These are phyloP conservation scores for Acer saccharum DNA, from an alignment of 345 rosid species.

Conservation along the genomic window DNA sequence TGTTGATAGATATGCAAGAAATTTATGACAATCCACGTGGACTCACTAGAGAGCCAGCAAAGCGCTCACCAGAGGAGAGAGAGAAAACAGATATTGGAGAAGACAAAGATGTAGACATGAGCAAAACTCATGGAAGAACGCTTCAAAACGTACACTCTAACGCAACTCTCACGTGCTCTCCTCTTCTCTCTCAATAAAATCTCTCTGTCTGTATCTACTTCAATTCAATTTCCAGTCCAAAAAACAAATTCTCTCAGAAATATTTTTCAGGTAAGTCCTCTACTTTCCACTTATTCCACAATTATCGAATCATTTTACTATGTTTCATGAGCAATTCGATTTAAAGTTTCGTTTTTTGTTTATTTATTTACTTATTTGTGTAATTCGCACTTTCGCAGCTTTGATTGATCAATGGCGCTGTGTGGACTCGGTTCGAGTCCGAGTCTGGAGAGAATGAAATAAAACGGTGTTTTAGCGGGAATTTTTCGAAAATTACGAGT, in stretches of 20 bases:
- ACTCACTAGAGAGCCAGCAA: too few relatives aligned
- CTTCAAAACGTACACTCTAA: constrained; percentile 48
- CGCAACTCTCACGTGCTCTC: constrained; percentile 67
- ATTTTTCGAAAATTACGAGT: constrained; percentile 31
- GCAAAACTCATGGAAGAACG: constrained; percentile 57
- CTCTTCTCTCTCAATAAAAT: too few relatives aligned
- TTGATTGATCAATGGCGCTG: constrained; percentile 51
- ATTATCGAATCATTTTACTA: background rate
- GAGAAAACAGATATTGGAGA: background rate
- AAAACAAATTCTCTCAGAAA: background rate
- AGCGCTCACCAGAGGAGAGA: background rate
- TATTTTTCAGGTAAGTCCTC: background rate
- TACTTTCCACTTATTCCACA: background rate
- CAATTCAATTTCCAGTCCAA: too few relatives aligned
- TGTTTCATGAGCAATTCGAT: too few relatives aligned
- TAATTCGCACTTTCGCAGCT: constrained; percentile 16
- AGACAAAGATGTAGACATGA: constrained; percentile 50
- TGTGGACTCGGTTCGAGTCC: constrained; percentile 44
- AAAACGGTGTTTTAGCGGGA: constrained; percentile 31
- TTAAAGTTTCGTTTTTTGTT: background rate
- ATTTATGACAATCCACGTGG: too few relatives aligned
- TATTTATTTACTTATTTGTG: too few relatives aligned
- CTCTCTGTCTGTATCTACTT: too few relatives aligned
- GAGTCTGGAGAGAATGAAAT: constrained; percentile 37
- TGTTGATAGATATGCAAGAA: too few relatives aligned